Evolutionary conservation across 768 basidiomycete genomes (phyloP).

Genomic region (Pleurotus sapidus): DNA sequence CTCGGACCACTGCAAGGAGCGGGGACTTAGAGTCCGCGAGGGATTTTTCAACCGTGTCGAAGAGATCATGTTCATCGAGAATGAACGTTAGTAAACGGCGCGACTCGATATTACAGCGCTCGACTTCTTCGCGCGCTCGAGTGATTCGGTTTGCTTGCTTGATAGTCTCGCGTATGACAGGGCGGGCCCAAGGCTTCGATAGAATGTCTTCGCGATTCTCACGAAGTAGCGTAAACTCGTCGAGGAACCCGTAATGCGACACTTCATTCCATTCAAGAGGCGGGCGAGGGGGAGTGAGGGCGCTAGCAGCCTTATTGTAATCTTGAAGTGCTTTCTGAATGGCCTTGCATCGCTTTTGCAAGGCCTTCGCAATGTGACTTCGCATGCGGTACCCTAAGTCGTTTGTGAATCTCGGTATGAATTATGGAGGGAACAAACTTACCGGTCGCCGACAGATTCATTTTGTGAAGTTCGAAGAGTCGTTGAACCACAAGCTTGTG

Average conservation of each 20-base stretch:
- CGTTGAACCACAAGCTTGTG: constrained; percentile 29
- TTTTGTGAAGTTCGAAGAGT: constrained; percentile 34
- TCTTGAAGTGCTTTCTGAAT: constrained; percentile 23
- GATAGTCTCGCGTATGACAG: constrained; percentile 17
- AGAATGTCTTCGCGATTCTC: constrained; percentile 21
- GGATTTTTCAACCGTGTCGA: neutral
- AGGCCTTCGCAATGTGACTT: constrained; percentile 25
- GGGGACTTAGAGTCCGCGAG: neutral
- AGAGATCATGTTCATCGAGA: constrained; percentile 5
- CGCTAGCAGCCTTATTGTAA: constrained; percentile 25
- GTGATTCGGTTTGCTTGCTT: constrained; percentile 15
- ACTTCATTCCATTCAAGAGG: constrained; percentile 21
- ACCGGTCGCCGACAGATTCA: constrained; percentile 34
- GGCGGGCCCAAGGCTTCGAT: constrained; percentile 21
- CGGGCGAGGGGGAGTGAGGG: constrained; percentile 17
- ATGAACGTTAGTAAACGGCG: constrained; percentile 11
- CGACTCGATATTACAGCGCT: constrained; percentile 18
- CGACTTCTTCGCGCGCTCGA: constrained; percentile 19
- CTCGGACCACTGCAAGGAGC: neutral
- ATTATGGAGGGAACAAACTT: constrained; percentile 6
- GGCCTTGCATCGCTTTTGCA: constrained; percentile 24
- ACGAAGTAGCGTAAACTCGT: constrained; percentile 25
- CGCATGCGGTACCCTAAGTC: constrained; percentile 24
- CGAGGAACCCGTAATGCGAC: constrained; percentile 22
- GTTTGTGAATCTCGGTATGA: neutral